Base-by-base conservation (phyloP, 305 asterid species). In the Withania somnifera region DNA sequence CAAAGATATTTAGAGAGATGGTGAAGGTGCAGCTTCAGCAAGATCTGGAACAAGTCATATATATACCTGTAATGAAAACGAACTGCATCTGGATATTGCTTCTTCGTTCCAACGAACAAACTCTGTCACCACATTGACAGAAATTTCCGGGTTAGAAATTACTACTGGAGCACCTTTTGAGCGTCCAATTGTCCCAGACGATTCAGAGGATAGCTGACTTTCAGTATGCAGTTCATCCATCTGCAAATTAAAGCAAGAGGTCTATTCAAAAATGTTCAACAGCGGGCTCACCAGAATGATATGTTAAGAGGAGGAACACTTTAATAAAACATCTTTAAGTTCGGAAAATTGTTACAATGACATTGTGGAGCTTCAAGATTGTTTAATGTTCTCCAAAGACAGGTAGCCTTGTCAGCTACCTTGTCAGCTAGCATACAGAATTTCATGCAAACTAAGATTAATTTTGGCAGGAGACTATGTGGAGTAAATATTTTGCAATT, bases 91-190 rank as follows among this genome's bases (percentile, higher is more conserved):
- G 67, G 97, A 88, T 53, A 92, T 85, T 85, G 98, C 98, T 89
- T 95, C 99, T 87, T 95, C 99, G 63, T 95, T 95, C 99, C 99
- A 95, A 77, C 93, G 93, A 69, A 95, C 97, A 87, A 94, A 94
- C 92, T 95, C 98, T 11, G 99, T 92, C 86, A 95, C 99, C 80
- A 89, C 97, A 66, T 98, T 90, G 81, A 94, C 97, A 50, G 97
- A 93, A 89, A 95, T 92, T 88, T 94, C 96, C 81, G 88, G 97
- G 89, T 88, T 93, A 60, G 92, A 91, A 60, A 95, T 90, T 86
- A 93, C 85, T 56, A 92, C 42, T 84, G 98, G 87, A 85, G 98
- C 94, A 84, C 98, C 99, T 91, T 89, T 95, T 14, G 97, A 90
- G 84, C 98, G 95, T 63, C 99, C 98, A 53, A 95, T 91, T 82